Evolutionary conservation across 106 monocot genomes (phyloP), one percentile per base, ranked within the genome.

Genomic region (Dioscorea zingiberensis): DNA sequence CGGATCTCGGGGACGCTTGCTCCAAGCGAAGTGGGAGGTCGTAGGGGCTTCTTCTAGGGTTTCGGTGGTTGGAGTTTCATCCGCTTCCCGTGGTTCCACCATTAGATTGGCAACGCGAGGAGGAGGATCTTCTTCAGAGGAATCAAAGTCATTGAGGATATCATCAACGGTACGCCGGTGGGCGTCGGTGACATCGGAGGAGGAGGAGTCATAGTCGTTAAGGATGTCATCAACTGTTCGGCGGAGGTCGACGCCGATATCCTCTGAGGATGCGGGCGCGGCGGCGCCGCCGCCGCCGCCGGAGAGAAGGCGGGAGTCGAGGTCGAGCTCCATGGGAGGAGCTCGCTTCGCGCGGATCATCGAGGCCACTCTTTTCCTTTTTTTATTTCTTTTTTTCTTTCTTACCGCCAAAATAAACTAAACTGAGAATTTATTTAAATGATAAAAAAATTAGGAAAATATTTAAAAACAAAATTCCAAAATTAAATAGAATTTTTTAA

Each of bases 191-290:
- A 53, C 13, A 56, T 78, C 73, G 71, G 63, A 54, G 66, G 53
- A 63, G 62, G 30, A 26, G 47, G 75, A 73, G 54, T 65, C 70
- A 48, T 84, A 73, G 22, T 74, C 78, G 58, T 81, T 69, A 66
- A 94, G 87, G 80, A 94, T 84, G 47, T 94, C 94, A 55, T 94
- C 94, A 68, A 94, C 82, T 75, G 90, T 87, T 76, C 90, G 94
- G 73, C 68, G 87, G 78, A 44, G 73, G 59, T 64, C 53, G 57
- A 38, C 62, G 66, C 49, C 28, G 23, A 53, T 13, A 56, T 78
- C 70, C 68, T 59, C n/a, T n/a, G n/a, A n/a, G n/a, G n/a, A n/a
- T n/a, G n/a, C n/a, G n/a, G n/a, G n/a, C n/a, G n/a, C 48, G 69
- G 53, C 63, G 62, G 22, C n/a, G 38, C 75, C 71, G 47, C 61